Evolutionary conservation across 2,329 filamentous ascomycete species (phyloP).

Genomic region (Ceratocystis colombiana): DNA sequence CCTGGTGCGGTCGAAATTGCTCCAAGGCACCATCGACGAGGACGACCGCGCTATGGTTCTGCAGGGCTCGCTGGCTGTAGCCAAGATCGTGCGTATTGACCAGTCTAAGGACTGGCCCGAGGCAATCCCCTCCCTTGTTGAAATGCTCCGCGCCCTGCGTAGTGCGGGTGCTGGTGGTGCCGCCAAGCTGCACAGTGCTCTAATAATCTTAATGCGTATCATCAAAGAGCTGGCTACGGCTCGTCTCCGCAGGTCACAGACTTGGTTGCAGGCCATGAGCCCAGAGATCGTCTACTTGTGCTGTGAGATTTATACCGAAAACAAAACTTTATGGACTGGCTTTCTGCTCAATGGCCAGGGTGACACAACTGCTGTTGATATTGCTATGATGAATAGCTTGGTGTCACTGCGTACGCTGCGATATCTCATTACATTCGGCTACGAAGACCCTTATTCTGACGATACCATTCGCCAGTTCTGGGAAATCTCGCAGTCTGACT

Average conservation of each 20-base stretch:
- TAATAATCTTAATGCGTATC: slow-evolving; percentile 71
- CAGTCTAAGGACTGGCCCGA: slow-evolving; percentile 78
- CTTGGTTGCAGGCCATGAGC: slow-evolving; percentile 64
- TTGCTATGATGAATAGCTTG: slow-evolving; percentile 66
- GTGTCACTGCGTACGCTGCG: slow-evolving; percentile 69
- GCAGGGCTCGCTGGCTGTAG: slow-evolving; percentile 78
- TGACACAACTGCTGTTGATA: slow-evolving; percentile 48
- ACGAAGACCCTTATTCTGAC: slow-evolving; percentile 72
- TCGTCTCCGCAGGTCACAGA: slow-evolving; percentile 62
- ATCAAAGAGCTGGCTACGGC: slow-evolving; percentile 85
- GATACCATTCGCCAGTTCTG: slow-evolving; percentile 69
- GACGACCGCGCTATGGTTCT: slow-evolving; percentile 64
- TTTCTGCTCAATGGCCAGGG: slow-evolving; percentile 49
- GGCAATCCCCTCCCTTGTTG: slow-evolving; percentile 50
- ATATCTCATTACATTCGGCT: slow-evolving; percentile 68
- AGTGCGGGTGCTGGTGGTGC: slow-evolving; percentile 31
- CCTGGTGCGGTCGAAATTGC: slow-evolving; percentile 61
- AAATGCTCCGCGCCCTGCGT: slow-evolving; percentile 50
- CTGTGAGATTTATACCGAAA: slow-evolving; percentile 65
- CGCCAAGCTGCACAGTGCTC: slow-evolving; percentile 53
- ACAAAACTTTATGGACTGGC: slow-evolving; percentile 57
- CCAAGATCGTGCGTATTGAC: slow-evolving; percentile 82
- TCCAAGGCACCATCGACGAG: slow-evolving; percentile 69
- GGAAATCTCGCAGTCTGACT: slow-evolving; percentile 64
- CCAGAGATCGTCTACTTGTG: slow-evolving; percentile 78